phyloP scores from a whole-genome alignment of 2,329 filamentous ascomycete genomes.

The Pyrenophora graminea region DNA sequence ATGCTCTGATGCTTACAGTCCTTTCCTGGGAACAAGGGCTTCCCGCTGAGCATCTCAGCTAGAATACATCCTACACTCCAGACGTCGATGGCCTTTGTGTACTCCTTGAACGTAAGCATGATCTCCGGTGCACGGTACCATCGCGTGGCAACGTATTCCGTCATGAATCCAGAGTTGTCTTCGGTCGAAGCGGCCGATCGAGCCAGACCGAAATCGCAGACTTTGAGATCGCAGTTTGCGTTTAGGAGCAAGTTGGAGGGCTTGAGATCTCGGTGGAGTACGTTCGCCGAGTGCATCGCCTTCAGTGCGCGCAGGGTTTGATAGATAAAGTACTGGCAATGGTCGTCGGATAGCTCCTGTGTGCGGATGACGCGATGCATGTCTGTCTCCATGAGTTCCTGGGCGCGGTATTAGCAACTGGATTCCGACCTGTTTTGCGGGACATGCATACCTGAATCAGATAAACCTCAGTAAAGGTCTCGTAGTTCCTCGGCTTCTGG shows the following conservation, averaged over 20 bases:
- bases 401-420: constrained; percentile 16
- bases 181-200: constrained; percentile 95
- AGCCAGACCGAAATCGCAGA: constrained; percentile 96
- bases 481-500: constrained; percentile 94
- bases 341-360: constrained; percentile 96
- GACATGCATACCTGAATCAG: constrained; percentile 77
- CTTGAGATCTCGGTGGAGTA: constrained; percentile 95
- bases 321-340: constrained; percentile 99
- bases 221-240: constrained; percentile 98
- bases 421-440: background rate
- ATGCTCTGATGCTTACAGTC: constrained; percentile 69
- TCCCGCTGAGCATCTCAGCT: constrained; percentile 98
- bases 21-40: constrained; percentile 97
- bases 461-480: constrained; percentile 96
- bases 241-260: constrained; percentile 96
- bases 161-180: constrained; percentile 99
- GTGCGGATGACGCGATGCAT: constrained; percentile 99
- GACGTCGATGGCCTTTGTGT: constrained; percentile 98
- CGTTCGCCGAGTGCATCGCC: constrained; percentile 99
- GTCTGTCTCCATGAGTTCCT: constrained; percentile 99
- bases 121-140: constrained; percentile 99
- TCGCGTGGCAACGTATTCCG: constrained; percentile 97
- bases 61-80: constrained; percentile 99
- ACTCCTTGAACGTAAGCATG: constrained; percentile 99
- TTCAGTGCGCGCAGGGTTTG: constrained; percentile 96